These are phyloP conservation scores for Rosa persica DNA, from an alignment of 306 rosid genomes.

Conservation along the genomic window DNA sequence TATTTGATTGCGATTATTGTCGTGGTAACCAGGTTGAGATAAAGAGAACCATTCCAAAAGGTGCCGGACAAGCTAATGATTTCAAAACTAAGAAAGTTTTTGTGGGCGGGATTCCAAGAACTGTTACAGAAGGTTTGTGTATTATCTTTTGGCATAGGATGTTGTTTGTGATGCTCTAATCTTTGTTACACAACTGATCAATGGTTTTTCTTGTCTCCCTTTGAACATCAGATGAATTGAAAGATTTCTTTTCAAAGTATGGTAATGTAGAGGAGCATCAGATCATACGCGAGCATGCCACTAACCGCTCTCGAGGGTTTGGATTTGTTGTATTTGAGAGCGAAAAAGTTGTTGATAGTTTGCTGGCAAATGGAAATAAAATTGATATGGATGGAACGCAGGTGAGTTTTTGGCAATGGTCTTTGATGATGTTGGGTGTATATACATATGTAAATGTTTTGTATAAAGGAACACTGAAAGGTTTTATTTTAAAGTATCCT, in stretches of 20 bases:
- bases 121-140: slow-evolving; percentile 59
- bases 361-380: slow-evolving; percentile 71
- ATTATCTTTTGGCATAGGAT: not conserved
- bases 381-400: slow-evolving; percentile 78
- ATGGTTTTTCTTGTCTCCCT: not conserved
- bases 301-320: slow-evolving; percentile 77
- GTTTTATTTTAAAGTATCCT: not conserved
- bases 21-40: slow-evolving; percentile 57
- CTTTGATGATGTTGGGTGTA: slow-evolving; percentile 18
- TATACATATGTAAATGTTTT: not conserved
- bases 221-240: slow-evolving; percentile 43
- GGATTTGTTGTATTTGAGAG: slow-evolving; percentile 75
- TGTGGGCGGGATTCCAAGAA: slow-evolving; percentile 73
- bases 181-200: not conserved
- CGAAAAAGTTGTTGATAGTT: slow-evolving; percentile 69
- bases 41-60: slow-evolving; percentile 87
- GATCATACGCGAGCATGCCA: slow-evolving; percentile 69
- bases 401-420: slow-evolving; percentile 53
- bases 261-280: slow-evolving; percentile 78
- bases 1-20: not conserved
- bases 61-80: slow-evolving; percentile 53
- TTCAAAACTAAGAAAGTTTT: slow-evolving; percentile 77
- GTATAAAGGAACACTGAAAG: slow-evolving; percentile 14
- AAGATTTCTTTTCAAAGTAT: slow-evolving; percentile 56
- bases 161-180: not conserved